Evolutionary conservation across 129 eudicot species (phyloP).

Genomic region (Helichrysum umbraculigerum): DNA sequence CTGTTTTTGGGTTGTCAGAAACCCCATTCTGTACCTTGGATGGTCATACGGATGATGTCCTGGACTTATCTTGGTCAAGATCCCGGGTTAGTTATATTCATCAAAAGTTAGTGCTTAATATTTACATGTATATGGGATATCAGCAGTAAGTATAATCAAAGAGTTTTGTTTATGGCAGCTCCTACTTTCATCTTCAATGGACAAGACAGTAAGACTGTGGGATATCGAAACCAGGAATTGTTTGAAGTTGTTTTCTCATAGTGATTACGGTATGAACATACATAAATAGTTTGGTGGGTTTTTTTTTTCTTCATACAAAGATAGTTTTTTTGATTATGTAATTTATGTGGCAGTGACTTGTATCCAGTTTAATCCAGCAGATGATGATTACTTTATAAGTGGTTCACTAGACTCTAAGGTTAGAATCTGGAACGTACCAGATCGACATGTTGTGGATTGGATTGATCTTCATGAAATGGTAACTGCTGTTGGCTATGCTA

Average conservation of each 20-base stretch:
- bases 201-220: slow-evolving; percentile 47
- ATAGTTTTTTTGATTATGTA: not conserved
- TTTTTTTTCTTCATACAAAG: not conserved
- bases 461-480: slow-evolving; percentile 44
- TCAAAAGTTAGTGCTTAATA: not conserved
- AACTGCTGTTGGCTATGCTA: slow-evolving; percentile 42
- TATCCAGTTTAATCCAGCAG: slow-evolving; percentile 43
- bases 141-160: not conserved
- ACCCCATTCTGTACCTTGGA: slow-evolving; percentile 60
- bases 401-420: slow-evolving; percentile 50
- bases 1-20: slow-evolving; percentile 71
- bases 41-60: slow-evolving; percentile 78
- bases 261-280: slow-evolving; percentile 36
- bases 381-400: slow-evolving; percentile 40
- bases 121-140: not conserved
- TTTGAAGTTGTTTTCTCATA: slow-evolving; percentile 42
- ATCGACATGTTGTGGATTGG: slow-evolving; percentile 42
- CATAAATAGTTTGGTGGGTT: not conserved
- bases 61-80: slow-evolving; percentile 86
- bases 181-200: slow-evolving; percentile 49
- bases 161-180: slow-evolving; percentile 30
- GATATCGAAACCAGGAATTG: slow-evolving; percentile 36
- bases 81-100: slow-evolving; percentile 56
- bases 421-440: slow-evolving; percentile 47
- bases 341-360: slow-evolving; percentile 41